Evolutionary conservation across 2,329 filamentous ascomycete genomes (phyloP).

Genomic region (Magnaporthiopsis incrustans): DNA sequence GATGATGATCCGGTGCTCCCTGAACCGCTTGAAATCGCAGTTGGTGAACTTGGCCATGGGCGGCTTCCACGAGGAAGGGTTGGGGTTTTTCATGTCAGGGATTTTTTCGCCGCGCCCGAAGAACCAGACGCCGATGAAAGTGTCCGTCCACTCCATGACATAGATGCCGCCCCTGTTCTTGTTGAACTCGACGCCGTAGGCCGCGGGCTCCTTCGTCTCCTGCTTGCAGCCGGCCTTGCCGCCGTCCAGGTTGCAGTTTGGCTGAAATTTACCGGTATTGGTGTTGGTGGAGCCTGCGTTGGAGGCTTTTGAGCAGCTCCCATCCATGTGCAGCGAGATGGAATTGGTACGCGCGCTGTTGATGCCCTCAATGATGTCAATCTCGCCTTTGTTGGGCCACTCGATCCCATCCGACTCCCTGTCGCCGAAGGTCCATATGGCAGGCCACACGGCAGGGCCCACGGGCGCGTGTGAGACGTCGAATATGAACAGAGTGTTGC

Average conservation of each 20-base stretch:
- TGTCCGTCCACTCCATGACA: conserved; percentile 67
- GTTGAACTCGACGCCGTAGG: conserved; percentile 67
- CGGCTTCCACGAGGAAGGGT: conserved; percentile 60
- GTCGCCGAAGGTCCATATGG: conserved; percentile 57
- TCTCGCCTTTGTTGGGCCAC: conserved; percentile 66
- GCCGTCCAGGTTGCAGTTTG: conserved; percentile 3
- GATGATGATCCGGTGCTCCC: conserved; percentile 66
- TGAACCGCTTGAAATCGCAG: conserved; percentile 68
- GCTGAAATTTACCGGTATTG: conserved; percentile 12
- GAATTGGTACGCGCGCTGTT: conserved; percentile 51
- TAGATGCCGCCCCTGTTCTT: conserved; percentile 60
- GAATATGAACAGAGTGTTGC: conserved; percentile 60
- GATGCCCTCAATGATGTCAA: conserved; percentile 75
- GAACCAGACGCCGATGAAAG: conserved; percentile 71
- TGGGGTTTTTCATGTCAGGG: conserved; percentile 52
- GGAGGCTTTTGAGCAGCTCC: conserved; percentile 47
- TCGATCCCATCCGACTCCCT: conserved; percentile 24
- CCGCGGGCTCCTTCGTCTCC: conserved; percentile 32
- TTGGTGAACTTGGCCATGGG: conserved; percentile 61
- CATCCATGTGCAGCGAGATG: conserved; percentile 60
- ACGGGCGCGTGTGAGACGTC: conserved; percentile 73
- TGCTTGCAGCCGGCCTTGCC: conserved; percentile 54
- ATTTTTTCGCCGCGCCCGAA: conserved; percentile 51
- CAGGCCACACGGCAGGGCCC: conserved; percentile 69
- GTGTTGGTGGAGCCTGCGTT: conserved; percentile 29